Conservation (phyloP, 2,329 filamentous ascomycete genomes). For the Neonectria neomacrospora region DNA sequence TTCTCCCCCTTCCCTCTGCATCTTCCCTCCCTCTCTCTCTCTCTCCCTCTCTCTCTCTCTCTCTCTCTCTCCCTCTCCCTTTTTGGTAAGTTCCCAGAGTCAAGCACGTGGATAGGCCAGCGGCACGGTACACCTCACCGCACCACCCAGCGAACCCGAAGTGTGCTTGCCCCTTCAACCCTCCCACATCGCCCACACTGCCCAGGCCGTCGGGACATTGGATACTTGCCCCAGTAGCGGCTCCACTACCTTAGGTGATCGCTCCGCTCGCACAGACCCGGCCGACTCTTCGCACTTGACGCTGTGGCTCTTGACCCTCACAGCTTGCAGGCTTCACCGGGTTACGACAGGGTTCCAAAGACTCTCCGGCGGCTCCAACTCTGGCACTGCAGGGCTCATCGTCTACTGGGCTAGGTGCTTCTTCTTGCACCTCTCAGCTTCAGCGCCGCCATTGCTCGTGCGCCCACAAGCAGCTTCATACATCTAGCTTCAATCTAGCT, state of each 20-base stretch:
- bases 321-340: constrained; percentile 15
- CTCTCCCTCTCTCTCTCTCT: not conserved
- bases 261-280: constrained; percentile 39
- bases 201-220: constrained; percentile 32
- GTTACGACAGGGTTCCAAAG: constrained; percentile 15
- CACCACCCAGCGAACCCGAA: constrained; percentile 16
- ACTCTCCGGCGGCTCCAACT: not conserved
- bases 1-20: not conserved
- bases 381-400: constrained; percentile 1
- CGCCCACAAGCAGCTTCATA: not conserved
- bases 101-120: constrained; percentile 7
- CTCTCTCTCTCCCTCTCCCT: too few species aligned
- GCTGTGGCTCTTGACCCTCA: constrained; percentile 18
- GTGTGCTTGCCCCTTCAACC: not conserved
- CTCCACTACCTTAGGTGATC: constrained; percentile 38
- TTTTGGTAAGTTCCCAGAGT: not conserved
- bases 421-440: not conserved
- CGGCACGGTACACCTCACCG: not conserved
- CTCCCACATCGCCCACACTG: constrained; percentile 30
- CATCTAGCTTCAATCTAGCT: not conserved
- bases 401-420: not conserved
- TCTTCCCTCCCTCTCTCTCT: not conserved
- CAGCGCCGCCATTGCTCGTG: not conserved
- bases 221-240: constrained; percentile 28
- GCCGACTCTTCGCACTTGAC: not conserved